Base-by-base conservation (phyloP, 345 rosid genomes). In the Pistacia vera region DNA sequence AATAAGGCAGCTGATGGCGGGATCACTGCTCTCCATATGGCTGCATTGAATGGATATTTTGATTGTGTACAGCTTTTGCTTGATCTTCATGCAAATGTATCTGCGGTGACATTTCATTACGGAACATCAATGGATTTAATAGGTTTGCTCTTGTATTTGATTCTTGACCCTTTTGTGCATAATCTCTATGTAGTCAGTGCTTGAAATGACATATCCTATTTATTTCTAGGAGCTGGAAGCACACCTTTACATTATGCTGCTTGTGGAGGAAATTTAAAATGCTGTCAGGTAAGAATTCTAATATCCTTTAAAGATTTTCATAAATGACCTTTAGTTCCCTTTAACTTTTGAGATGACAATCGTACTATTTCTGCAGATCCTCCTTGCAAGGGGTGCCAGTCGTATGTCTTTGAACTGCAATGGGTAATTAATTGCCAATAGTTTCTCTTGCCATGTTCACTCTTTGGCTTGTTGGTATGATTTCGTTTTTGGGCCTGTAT, bases 61-160 rank as follows among this genome's bases (percentile, higher is more conserved):
- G 99, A 96, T 41, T 96, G 99, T 75, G 93, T 93, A 59, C 97
- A 96, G 82, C 99, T 96, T 87, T 81, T 96, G 63, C 97, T 96
- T 78, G 97, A 96, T 74, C 90, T 96, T 80, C 92, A 85, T 74
- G 97, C 98, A 11, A 89, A 91, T 89, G 92, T 92, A 33, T 87
- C 91, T 14, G 93, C 94, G 4, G 88, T 89, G 71, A 93, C 97
- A 63, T 91, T 90, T 87, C 98, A 91, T 82, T 91, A 93, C 77
- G 99, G 99, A 80, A 92, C 98, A 78, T 91, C 99, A 38, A 91
- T 96, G 99, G 99, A 96, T 90, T 85, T 93, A 85, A 96, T 96
- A 81, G 98, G 99, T 96, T 71, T 71, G 68, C 62, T 67, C 77
- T 75, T 64, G 68, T 8, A 4, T 28, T 18, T 58, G 38, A 48